phyloP scores from a whole-genome alignment of 1,284 basidiomycete species.

The Coniferiporia sulphurascens region DNA sequence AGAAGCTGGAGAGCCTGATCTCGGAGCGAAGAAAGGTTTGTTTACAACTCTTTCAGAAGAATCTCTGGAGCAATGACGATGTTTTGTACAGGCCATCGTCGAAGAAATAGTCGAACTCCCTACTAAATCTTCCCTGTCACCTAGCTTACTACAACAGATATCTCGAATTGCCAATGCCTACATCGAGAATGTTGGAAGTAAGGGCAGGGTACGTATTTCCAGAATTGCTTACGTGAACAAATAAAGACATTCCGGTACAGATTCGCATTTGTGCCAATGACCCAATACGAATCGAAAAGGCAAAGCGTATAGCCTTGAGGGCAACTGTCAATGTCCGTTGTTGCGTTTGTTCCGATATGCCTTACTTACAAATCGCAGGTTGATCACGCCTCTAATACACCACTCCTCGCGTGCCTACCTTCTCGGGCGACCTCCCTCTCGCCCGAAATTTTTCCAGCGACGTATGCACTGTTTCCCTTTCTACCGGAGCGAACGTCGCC shows the following conservation, averaged over 20 bases:
- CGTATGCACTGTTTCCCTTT: conserved; percentile 64
- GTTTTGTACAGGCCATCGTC: conserved; percentile 39
- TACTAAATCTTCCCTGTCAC: conserved; percentile 34
- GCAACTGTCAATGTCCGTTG: conserved; percentile 46
- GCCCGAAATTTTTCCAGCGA: conserved; percentile 27
- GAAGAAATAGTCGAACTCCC: conserved; percentile 47
- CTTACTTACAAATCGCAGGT: conserved; percentile 20
- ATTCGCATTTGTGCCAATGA: conserved; percentile 50
- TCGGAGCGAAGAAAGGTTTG: conserved; percentile 44
- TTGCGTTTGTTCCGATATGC: neutral
- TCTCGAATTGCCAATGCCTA: conserved; percentile 64
- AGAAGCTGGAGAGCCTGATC: conserved; percentile 41
- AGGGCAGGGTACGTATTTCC: conserved; percentile 38
- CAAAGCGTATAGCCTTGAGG: conserved; percentile 49
- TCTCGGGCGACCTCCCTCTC: conserved; percentile 27
- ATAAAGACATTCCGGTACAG: conserved; percentile 32
- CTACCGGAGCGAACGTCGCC: conserved; percentile 43
- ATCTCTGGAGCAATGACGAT: neutral
- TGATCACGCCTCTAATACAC: conserved; percentile 21
- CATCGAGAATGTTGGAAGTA: conserved; percentile 43
- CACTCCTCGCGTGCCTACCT: conserved; percentile 36
- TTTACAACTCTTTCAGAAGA: neutral
- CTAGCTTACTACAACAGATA: conserved; percentile 50
- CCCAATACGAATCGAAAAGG: conserved; percentile 35
- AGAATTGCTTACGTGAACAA: conserved; percentile 1